A percentile compares a stretch with the other conserved stretches of the same genome.
phyloP scores from a whole-genome alignment of 768 basidiomycete species.

The Auricularia sp. region DNA sequence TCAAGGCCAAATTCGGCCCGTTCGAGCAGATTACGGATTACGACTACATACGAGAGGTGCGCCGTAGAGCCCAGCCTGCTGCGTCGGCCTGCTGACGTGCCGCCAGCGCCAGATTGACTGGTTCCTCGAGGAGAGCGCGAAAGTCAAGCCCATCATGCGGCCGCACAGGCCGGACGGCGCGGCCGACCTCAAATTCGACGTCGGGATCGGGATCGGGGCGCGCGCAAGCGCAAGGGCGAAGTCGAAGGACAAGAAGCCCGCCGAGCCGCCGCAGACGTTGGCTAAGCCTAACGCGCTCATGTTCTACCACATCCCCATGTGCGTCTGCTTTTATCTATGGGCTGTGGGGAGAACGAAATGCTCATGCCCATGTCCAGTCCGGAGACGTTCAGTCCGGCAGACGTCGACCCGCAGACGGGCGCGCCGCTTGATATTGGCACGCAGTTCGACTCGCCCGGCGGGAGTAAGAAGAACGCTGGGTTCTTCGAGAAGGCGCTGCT shows the following conservation, averaged over 20 bases:
- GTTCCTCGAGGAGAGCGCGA: constrained; percentile 73
- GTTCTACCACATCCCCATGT: constrained; percentile 94
- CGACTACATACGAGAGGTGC: constrained; percentile 58
- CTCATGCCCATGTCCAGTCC: constrained; percentile 17
- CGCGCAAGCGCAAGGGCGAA: constrained; percentile 41
- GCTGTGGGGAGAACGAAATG: too few relatives aligned
- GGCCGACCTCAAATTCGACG: constrained; percentile 48
- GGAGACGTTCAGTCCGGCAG: constrained; percentile 64
- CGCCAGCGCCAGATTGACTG: constrained; percentile 70
- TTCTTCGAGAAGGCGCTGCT: constrained; percentile 80
- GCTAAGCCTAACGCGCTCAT: constrained; percentile 93
- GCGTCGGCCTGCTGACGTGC: too few relatives aligned
- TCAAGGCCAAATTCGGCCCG: constrained; percentile 49
- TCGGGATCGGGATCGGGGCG: constrained; percentile 21
- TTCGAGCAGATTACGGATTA: constrained; percentile 60
- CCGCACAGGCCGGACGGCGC: constrained; percentile 74
- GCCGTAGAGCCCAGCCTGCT: too few relatives aligned
- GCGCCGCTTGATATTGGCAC: constrained; percentile 62
- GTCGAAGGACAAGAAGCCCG: not conserved
- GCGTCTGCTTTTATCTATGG: too few relatives aligned
- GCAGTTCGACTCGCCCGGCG: constrained; percentile 47
- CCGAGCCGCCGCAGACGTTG: constrained; percentile 35
- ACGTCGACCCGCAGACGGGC: constrained; percentile 47
- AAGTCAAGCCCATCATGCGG: constrained; percentile 64
- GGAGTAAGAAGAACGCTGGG: constrained; percentile 61